Base-by-base conservation (phyloP, 192 early-diverging fungal species). In the Coemansia sp. region DNA sequence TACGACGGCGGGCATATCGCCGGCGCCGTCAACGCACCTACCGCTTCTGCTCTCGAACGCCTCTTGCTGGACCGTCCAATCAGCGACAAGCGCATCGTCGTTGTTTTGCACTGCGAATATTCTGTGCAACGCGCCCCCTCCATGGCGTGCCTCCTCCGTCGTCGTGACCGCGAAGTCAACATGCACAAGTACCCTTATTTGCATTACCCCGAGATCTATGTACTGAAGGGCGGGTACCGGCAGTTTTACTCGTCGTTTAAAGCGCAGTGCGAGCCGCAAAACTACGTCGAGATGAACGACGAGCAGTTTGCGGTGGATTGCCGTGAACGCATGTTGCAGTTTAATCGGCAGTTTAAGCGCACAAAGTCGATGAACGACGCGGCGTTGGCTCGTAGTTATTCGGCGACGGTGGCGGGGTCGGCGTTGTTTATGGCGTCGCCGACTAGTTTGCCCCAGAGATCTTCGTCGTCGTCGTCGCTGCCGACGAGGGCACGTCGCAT, bases 61-160 rank as follows among this genome's bases (percentile, higher is more conserved):
- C 57, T 88, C 23, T 82, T 94, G 49, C 83, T 92, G 6, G 69
- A 79, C 55, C 64, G 67, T 51, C 81, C 77, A 16, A 52, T 58
- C 4, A 62, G 77, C 0, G 77, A 62, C 23, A 82, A 80, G 69
- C 83, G 79, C 39, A 71, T 74, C 16, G 83, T 91, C 14, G 71
- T 95, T 6, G 81, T 95, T 16, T 88, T 95, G 64, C 92, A 94
- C 70, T 95, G 93, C 82, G 93, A 95, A 79, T 95, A 90, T 63
- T 91, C 89, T 19, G 77, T 83, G 21, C 88, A 93, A 61, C 78
- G 93, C 0, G 93, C 87, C 11, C 93, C 93, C 1, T 82, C 85
- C 55, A 92, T 95, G 92, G 93, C 92, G 8, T 78, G 85, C 41
- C 83, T 88, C 58, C 73, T 95, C 51, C 84, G 93, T 49, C 87